Evolutionary conservation across 345 rosid species (phyloP).

Genomic region (Lenwebbia sp.): DNA sequence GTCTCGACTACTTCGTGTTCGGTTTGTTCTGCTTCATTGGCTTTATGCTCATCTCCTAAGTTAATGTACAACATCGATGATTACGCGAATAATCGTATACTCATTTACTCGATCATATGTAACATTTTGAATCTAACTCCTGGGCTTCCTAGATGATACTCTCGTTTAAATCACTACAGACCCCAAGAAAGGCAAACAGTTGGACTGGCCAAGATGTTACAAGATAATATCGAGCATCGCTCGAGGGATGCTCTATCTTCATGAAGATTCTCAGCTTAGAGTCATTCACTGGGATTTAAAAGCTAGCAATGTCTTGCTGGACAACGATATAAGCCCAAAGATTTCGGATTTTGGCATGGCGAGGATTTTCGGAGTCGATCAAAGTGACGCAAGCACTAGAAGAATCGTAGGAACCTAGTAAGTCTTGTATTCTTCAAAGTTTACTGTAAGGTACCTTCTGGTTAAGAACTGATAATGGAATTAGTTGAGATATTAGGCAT

Average conservation of each 20-base stretch:
- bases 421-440: neutral
- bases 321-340: conserved; percentile 12
- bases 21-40: neutral
- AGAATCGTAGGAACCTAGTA: conserved; percentile 16
- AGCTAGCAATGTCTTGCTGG: conserved; percentile 10
- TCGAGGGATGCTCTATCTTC: conserved; percentile 13
- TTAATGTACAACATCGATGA: neutral
- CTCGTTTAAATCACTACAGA: neutral
- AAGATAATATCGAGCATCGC: conserved; percentile 10
- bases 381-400: conserved; percentile 2
- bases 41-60: neutral
- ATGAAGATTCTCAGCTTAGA: conserved; percentile 10
- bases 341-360: conserved; percentile 21
- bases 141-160: neutral
- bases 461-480: neutral
- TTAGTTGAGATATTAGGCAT: neutral
- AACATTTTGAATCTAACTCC: neutral
- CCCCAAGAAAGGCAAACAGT: neutral
- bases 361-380: conserved; percentile 2
- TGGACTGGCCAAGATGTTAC: conserved; percentile 9
- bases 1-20: neutral
- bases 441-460: neutral
- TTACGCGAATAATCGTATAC: neutral
- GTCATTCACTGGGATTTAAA: conserved; percentile 19
- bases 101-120: neutral